These are phyloP conservation scores for grape (Vitis vinifera) DNA, from an alignment of 164 flowering plant species.

Conservation along the genomic window ASM3070453v1 NC_081820.1:2382001-2382500, in stretches of 20 bases:
- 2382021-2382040: too few species aligned
- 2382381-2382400: background rate
- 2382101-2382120: too few species aligned
- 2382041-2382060: too few species aligned
- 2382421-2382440: background rate
- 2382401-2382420: background rate
- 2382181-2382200: background rate
- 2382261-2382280: background rate
- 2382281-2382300: background rate
- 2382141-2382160: too few species aligned
- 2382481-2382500: conserved; percentile 62
- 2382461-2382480: conserved; percentile 83
- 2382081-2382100: too few species aligned
- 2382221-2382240: too few species aligned
- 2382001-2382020: too few species aligned
- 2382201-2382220: background rate
- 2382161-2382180: background rate
- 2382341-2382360: background rate
- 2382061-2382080: too few species aligned
- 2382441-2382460: conserved; percentile 93
- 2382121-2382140: too few species aligned
- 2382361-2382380: background rate
- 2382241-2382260: background rate
- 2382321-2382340: background rate
- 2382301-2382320: background rate